Base-by-base conservation (phyloP, 2,329 filamentous ascomycete genomes). In the Fusarium dlaminii region DNA sequence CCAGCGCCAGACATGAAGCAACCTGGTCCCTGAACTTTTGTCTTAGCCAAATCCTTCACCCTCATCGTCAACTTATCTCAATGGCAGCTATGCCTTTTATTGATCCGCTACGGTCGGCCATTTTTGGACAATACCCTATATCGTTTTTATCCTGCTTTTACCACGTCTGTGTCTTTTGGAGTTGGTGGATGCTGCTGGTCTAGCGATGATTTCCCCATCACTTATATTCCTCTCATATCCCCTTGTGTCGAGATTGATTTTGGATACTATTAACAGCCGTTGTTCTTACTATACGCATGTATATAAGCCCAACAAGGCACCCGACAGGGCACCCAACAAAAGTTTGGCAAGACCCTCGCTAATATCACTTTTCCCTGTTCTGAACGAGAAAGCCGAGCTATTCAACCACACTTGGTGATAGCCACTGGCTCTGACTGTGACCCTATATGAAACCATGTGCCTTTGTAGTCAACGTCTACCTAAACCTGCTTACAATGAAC, bases 71-170 rank as follows among this genome's bases (percentile, higher is more conserved):
- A 70, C 56, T 58, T 59, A 48, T 67, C 29, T 30, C 56, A 34
- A 60, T 49, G 39, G 54, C 39, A 57, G 43, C 40, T 48, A 37
- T 56, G 37, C 36, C 39, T 55, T 68, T 27, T 54, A 60, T 52
- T 48, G 24, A 48, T 73, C 63, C 40, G 56, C 32, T 39, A 57
- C 63, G 55, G 20, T 66, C 67, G 52, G 49, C 59, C 57, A 74
- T 65, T 52, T 67, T 68, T 77, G 76, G 75, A 79, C 75, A 80
- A 80, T 80, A 80, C 78, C 78, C 78, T 56, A 56, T 64, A 30
- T 73, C 55, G 27, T 58, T 71, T 52, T 73, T 55, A 40, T 24
- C 30, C 60, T 59, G 32, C 17, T 48, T 59, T 64, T 63, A 67
- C 42, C 63, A 32, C 46, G 32, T 52, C 48, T 46, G 27, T 49